A percentile compares a stretch with the other conserved stretches of the same genome.
Conservation (phyloP, 2,329 filamentous ascomycete species). For the Penicillium sp. region DNA sequence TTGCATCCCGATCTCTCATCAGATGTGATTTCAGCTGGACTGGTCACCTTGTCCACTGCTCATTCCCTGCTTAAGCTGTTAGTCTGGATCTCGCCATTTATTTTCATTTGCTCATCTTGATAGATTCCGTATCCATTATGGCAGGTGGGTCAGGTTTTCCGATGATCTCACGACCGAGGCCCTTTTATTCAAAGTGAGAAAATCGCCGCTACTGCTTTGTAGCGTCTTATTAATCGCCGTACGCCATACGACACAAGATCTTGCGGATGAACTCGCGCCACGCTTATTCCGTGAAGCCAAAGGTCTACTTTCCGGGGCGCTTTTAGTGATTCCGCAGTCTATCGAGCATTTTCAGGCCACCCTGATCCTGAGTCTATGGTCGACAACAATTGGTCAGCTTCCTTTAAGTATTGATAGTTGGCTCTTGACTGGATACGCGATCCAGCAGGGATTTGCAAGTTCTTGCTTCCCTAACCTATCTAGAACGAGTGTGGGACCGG, state of each 20-base stretch:
- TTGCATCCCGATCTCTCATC: background rate
- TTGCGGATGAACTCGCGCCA: background rate
- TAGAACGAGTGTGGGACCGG: background rate
- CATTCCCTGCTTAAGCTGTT: background rate
- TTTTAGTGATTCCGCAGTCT: background rate
- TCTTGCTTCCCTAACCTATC: background rate
- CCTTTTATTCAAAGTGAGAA: background rate
- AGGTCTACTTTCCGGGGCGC: background rate
- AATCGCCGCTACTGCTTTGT: background rate
- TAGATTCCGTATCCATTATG: background rate
- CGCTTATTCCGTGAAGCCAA: background rate
- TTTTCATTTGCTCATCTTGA: background rate
- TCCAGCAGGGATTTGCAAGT: background rate
- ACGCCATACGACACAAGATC: background rate
- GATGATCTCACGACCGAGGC: background rate
- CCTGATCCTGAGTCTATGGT: background rate
- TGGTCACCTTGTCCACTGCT: background rate
- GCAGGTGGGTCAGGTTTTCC: background rate
- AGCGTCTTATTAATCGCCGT: background rate
- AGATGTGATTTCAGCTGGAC: constrained; percentile 3
- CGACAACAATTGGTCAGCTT: background rate
- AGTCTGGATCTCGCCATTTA: background rate
- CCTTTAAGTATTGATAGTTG: constrained; percentile 1
- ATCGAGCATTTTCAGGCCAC: background rate
- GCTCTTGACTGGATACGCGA: constrained; percentile 1